Base-by-base conservation (phyloP, 176 grass and related monocot species). In the Lolium multiflorum region DNA sequence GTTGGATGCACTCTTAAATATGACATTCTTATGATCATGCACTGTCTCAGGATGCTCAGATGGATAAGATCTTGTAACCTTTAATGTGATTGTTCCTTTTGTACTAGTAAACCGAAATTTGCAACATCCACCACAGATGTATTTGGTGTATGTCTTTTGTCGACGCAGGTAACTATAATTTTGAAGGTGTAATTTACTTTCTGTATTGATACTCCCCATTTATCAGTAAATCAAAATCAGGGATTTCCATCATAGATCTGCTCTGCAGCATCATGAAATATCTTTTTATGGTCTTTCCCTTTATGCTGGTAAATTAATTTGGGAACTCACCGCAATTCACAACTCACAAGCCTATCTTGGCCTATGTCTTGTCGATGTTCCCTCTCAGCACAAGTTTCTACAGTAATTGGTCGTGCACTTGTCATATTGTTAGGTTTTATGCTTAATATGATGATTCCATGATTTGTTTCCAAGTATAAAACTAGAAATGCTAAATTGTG, bases 61-160 rank as follows among this genome's bases (percentile, higher is more conserved):
- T 64, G 55, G 28, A 79, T 55, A 15, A 62, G 21, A 35, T 79
- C 21, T 3, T 24, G 61, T 80, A 81, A 25, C 24, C 39, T 26
- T 84, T 79, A 84, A 81, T 81, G 25, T 50, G 39, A 79, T 69
- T 85, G 7, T 39, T 61, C 24, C 63, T 8, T 85, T 86, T 26
- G 18, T 49, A 78, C 69, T 15, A 70, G 64, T 76, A 76, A 90
- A 82, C 17, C 60, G 75, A 55, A 73, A 67, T 49, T 78, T 79
- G 37, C 59, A 65, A 81, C 65, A 44, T 15, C 12, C 17, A 28
- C 47, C 37, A 37, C 68, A 37, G 6, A 66, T 66, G 31, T 80
- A 44, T 74, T 73, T 43, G 70, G 35, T 65, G 74, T 15, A 31
- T 65, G 18, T 14, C 31, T 44, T 51, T 72, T 77, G 5, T 17